A percentile compares a stretch with the other conserved stretches of the same genome.
phyloP scores from a whole-genome alignment of 306 rosid genomes.

The Senna tora region DNA sequence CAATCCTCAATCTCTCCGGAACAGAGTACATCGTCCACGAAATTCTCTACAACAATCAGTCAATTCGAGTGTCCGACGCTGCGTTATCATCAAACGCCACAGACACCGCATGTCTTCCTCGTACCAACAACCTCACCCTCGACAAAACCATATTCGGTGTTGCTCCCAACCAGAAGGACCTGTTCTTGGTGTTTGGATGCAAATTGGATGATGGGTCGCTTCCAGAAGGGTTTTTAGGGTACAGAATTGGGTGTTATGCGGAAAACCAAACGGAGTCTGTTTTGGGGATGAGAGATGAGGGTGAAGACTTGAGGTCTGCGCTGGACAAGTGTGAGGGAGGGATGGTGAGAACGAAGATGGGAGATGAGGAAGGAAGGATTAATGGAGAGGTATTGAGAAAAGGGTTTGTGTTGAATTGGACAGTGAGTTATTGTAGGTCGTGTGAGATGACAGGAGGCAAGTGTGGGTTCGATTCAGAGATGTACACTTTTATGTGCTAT shows the following conservation, averaged over 20 bases:
- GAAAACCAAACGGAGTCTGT: slow-evolving; percentile 27
- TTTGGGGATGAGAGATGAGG: slow-evolving; percentile 43
- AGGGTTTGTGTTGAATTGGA: slow-evolving; percentile 63
- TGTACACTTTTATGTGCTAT: slow-evolving; percentile 42
- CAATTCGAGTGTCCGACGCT: slow-evolving; percentile 48
- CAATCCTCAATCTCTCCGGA: slow-evolving; percentile 42
- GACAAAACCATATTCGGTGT: background rate
- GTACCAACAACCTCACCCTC: slow-evolving; percentile 25
- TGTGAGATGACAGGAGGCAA: slow-evolving; percentile 46
- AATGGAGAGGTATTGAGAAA: slow-evolving; percentile 37
- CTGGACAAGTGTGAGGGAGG: slow-evolving; percentile 24
- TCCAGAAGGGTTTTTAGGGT: no score
- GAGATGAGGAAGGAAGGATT: background rate
- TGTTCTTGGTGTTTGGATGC: slow-evolving; percentile 46
- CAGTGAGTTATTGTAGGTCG: slow-evolving; percentile 34
- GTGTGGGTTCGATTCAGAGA: slow-evolving; percentile 47
- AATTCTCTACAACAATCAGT: slow-evolving; percentile 43
- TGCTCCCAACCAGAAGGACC: background rate
- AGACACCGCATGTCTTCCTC: background rate
- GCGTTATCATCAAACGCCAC: background rate
- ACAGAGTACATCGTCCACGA: slow-evolving; percentile 27
- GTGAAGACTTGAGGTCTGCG: background rate
- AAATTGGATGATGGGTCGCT: no score
- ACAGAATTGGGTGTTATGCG: slow-evolving; percentile 35
- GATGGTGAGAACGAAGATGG: slow-evolving; percentile 20